phyloP scores from a whole-genome alignment of 73 alveolate species.

The Tetrahymena borealis region DNA sequence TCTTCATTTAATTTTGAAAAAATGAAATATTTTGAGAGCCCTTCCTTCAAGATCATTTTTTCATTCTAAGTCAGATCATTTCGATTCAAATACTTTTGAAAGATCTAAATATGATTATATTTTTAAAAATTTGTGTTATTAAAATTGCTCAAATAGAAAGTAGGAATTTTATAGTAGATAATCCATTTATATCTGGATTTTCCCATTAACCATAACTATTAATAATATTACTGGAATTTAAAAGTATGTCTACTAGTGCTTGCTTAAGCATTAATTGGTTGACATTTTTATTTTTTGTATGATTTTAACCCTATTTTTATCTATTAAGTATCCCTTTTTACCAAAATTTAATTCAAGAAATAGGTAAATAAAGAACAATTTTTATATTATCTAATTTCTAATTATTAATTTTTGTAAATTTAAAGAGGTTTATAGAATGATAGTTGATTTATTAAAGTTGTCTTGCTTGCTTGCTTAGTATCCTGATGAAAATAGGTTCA shows the following conservation, averaged over 20 bases:
- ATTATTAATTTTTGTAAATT: too few relatives aligned
- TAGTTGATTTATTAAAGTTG: too few relatives aligned
- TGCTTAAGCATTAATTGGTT: not conserved
- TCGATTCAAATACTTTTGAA: not conserved
- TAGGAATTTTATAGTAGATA: not conserved
- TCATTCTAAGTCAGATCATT: not conserved
- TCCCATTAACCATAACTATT: too few relatives aligned
- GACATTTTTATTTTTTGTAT: not conserved
- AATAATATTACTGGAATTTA: not conserved
- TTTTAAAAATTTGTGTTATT: too few relatives aligned
- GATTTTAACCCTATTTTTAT: not conserved
- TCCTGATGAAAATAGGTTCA: too few relatives aligned
- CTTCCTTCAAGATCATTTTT: not conserved
- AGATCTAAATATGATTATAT: too few relatives aligned
- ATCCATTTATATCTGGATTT: too few relatives aligned
- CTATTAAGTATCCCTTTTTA: not conserved
- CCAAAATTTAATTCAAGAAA: too few relatives aligned
- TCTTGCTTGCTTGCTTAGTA: too few relatives aligned
- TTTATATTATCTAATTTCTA: too few relatives aligned
- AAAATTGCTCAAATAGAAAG: not conserved
- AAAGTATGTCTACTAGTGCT: not conserved
- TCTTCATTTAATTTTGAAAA: not conserved
- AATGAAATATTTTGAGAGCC: not conserved
- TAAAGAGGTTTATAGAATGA: too few relatives aligned
- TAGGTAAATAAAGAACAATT: too few relatives aligned